These are phyloP conservation scores for Entomortierella chlamydospora DNA, from an alignment of 192 early-diverging fungal genomes.

Conservation along the genomic window DNA sequence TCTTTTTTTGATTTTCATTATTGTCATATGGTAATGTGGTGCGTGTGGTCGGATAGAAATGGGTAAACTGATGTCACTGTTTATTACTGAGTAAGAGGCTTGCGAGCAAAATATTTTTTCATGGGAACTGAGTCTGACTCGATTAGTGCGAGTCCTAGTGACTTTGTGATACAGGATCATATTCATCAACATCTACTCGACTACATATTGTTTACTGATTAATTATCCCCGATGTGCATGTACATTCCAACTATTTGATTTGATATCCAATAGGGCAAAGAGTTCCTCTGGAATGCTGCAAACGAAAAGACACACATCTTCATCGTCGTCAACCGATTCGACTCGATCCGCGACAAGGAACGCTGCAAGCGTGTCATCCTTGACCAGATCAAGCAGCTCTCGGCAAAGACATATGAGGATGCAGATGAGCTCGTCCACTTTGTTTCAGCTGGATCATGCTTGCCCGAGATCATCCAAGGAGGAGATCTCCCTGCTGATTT, in stretches of 20 bases:
- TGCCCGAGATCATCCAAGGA: slow-evolving; percentile 44
- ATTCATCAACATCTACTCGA: no score
- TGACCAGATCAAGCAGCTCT: slow-evolving; percentile 96
- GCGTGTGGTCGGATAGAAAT: not conserved
- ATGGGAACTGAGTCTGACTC: slow-evolving; percentile 28
- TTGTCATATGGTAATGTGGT: not conserved
- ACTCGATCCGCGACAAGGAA: slow-evolving; percentile 94
- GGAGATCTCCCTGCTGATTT: slow-evolving; percentile 64
- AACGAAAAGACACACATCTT: slow-evolving; percentile 99
- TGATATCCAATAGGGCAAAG: slow-evolving; percentile 76
- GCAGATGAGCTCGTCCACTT: slow-evolving; percentile 96
- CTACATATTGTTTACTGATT: not conserved
- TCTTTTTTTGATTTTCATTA: not conserved
- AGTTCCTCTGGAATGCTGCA: slow-evolving; percentile 96
- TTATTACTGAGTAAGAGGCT: not conserved
- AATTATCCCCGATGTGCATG: not conserved
- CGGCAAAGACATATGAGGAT: slow-evolving; percentile 91
- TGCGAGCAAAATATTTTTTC: slow-evolving; percentile 18
- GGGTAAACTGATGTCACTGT: slow-evolving; percentile 9
- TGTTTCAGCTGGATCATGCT: slow-evolving; percentile 77
- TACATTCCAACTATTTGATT: not conserved
- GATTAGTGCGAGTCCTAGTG: no score
- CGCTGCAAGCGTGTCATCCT: slow-evolving; percentile 94
- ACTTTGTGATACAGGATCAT: slow-evolving; percentile 9
- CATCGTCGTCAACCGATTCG: slow-evolving; percentile 98